These are phyloP conservation scores for Pseudonectria buxi DNA, from an alignment of 2,329 filamentous ascomycete genomes.

Conservation along the genomic window DNA sequence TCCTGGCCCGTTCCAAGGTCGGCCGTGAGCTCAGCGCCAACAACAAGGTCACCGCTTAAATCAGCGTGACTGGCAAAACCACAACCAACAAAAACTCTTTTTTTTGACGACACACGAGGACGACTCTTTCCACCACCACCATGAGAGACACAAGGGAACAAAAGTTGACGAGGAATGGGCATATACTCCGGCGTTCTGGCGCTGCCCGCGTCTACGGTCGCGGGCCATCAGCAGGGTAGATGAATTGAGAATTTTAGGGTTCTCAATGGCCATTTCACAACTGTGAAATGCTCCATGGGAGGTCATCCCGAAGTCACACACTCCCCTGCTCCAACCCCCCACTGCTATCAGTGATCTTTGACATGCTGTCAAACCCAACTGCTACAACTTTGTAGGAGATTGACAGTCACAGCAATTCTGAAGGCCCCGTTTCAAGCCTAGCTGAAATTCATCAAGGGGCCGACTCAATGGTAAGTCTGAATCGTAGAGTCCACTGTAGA, in stretches of 20 bases:
- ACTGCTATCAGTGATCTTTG: background rate
- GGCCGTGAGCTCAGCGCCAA: conserved; percentile 72
- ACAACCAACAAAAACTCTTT: conserved; percentile 14
- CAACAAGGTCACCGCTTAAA: conserved; percentile 57
- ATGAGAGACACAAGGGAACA: conserved; percentile 14
- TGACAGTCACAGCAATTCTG: conserved; percentile 8
- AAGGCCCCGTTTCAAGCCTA: conserved; percentile 3
- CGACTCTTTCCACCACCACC: conserved; percentile 11
- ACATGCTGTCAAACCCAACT: too few species aligned
- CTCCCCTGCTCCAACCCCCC: conserved; percentile 18
- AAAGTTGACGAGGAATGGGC: conserved; percentile 28
- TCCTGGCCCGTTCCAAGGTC: conserved; percentile 76
- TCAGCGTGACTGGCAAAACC: conserved; percentile 11
- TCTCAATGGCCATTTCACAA: conserved; percentile 70
- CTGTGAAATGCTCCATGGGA: conserved; percentile 70
- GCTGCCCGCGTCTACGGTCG: conserved; percentile 23
- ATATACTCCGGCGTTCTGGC: conserved; percentile 34
- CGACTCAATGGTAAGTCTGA: conserved; percentile 8
- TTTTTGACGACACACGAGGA: conserved; percentile 7
- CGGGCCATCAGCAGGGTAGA: conserved; percentile 33
- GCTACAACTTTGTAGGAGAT: too few species aligned
- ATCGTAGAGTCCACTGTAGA: conserved; percentile 12
- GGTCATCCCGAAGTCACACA: conserved; percentile 60
- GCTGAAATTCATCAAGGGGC: conserved; percentile 5
- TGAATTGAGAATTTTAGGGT: conserved; percentile 37